phyloP scores from a whole-genome alignment of 31 red algal genomes.

The Porphyra umbilicalis region DNA sequence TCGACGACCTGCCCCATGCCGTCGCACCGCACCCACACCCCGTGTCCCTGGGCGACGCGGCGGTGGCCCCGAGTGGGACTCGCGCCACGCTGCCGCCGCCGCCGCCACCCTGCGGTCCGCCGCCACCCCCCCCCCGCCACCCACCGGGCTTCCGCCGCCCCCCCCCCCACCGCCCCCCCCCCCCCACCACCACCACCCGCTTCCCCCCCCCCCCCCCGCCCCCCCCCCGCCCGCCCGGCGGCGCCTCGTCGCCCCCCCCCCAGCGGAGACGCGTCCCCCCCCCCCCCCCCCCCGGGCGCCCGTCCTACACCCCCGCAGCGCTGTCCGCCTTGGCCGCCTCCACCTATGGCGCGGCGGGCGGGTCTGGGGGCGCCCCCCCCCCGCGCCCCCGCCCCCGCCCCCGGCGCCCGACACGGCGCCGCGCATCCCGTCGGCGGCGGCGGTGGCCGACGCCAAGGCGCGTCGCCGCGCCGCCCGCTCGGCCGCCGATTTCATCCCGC shows the following conservation, averaged over 20 bases:
- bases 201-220: not conserved
- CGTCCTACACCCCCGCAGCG: not conserved
- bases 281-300: not conserved
- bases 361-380: not conserved
- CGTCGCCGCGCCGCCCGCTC: not conserved
- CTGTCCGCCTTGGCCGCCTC: not conserved
- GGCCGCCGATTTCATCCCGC: not conserved
- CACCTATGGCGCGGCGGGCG: not conserved
- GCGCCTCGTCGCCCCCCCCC: not conserved
- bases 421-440: not conserved
- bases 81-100: too few relatives aligned
- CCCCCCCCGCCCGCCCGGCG: not conserved
- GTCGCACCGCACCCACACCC: not conserved
- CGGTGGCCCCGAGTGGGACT: too few relatives aligned
- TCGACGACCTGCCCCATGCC: not conserved
- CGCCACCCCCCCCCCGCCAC: not conserved
- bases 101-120: not conserved
- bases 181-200: too few relatives aligned
- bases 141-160: not conserved
- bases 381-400: not conserved
- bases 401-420: not conserved
- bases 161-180: not conserved
- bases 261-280: not conserved
- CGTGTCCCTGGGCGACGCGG: too few relatives aligned
- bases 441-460: not conserved